Conservation (phyloP, 2,329 filamentous ascomycete species). For the Penicillium hesseltinei region DNA sequence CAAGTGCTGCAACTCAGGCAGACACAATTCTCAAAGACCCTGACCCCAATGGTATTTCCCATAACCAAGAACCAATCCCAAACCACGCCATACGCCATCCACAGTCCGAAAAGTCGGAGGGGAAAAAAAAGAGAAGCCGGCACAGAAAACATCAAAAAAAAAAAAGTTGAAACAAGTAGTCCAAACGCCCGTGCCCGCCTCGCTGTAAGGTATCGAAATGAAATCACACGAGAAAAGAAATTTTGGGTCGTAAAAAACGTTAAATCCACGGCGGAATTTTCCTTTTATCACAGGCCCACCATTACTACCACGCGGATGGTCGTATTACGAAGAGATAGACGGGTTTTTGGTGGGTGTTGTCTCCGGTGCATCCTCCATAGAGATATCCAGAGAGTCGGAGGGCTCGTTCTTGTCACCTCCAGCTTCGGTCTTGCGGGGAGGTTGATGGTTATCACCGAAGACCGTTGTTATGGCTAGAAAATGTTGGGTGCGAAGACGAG, state of each 20-base stretch:
- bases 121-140: slow-evolving; percentile 1
- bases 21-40: slow-evolving; percentile 13
- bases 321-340: slow-evolving; percentile 28
- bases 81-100: slow-evolving; percentile 25
- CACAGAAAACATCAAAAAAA: slow-evolving; percentile 14
- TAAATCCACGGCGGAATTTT: slow-evolving; percentile 13
- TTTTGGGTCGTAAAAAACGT: slow-evolving; percentile 28
- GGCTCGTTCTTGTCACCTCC: slow-evolving; percentile 18
- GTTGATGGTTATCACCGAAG: slow-evolving; percentile 1
- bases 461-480: slow-evolving; percentile 3
- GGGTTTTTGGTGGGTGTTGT: slow-evolving; percentile 25
- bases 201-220: slow-evolving; percentile 12
- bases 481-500: not conserved
- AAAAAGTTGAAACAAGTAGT: slow-evolving; percentile 11
- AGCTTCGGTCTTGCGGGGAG: not conserved
- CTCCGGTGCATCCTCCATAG: slow-evolving; percentile 34
- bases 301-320: slow-evolving; percentile 12
- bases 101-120: slow-evolving; percentile 5
- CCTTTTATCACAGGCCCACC: slow-evolving; percentile 15
- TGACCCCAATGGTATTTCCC: slow-evolving; percentile 23
- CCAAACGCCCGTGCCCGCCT: slow-evolving; percentile 22
- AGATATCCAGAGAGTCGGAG: slow-evolving; percentile 27
- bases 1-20: slow-evolving; percentile 13
- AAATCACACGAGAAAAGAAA: slow-evolving; percentile 25
- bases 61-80: slow-evolving; percentile 17